A percentile compares a stretch with the other conserved stretches of the same genome.
These are phyloP conservation scores for Coniochaeta sp. DNA, from an alignment of 2,329 filamentous ascomycete species.

Conservation along the genomic window DNA sequence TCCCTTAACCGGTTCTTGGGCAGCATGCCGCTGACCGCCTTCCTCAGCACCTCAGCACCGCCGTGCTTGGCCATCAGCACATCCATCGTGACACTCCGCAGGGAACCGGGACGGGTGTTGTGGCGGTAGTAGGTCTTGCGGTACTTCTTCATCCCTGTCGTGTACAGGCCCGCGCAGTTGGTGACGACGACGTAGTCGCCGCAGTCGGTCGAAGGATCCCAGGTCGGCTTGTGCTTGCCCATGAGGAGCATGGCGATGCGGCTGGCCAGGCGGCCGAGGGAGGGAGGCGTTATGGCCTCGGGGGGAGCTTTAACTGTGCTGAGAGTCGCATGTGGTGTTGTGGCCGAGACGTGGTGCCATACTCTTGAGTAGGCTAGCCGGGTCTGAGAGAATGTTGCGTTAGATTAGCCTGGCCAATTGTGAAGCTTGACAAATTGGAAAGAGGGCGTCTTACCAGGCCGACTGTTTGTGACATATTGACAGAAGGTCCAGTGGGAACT, in stretches of 20 bases:
- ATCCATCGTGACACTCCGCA: slow-evolving; percentile 91
- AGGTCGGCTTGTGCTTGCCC: slow-evolving; percentile 99
- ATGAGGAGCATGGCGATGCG: slow-evolving; percentile 83
- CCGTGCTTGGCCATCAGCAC: slow-evolving; percentile 90
- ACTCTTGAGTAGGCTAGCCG: slow-evolving; percentile 91
- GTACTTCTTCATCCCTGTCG: slow-evolving; percentile 84
- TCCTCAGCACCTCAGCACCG: slow-evolving; percentile 81
- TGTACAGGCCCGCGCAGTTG: slow-evolving; percentile 78
- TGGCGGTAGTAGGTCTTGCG: slow-evolving; percentile 97
- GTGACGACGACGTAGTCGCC: slow-evolving; percentile 97
- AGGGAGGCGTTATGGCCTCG: slow-evolving; percentile 54
- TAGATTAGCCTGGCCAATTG: not conserved
- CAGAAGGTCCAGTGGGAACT: slow-evolving; percentile 13
- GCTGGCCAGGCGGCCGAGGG: slow-evolving; percentile 84
- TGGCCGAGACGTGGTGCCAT: slow-evolving; percentile 85
- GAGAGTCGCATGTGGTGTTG: slow-evolving; percentile 53
- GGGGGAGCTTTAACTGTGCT: slow-evolving; percentile 42
- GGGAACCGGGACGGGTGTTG: slow-evolving; percentile 78
- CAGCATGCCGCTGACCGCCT: slow-evolving; percentile 93
- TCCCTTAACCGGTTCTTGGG: slow-evolving; percentile 93
- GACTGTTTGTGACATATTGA: slow-evolving; percentile 69
- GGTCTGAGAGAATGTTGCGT: slow-evolving; percentile 49
- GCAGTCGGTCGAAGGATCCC: slow-evolving; percentile 94
- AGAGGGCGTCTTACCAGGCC: slow-evolving; percentile 53
- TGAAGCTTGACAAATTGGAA: slow-evolving; percentile 2